A percentile compares a stretch with the other conserved stretches of the same genome.
phyloP scores from a whole-genome alignment of 768 basidiomycete species.

The Termitomyces sp. region DNA sequence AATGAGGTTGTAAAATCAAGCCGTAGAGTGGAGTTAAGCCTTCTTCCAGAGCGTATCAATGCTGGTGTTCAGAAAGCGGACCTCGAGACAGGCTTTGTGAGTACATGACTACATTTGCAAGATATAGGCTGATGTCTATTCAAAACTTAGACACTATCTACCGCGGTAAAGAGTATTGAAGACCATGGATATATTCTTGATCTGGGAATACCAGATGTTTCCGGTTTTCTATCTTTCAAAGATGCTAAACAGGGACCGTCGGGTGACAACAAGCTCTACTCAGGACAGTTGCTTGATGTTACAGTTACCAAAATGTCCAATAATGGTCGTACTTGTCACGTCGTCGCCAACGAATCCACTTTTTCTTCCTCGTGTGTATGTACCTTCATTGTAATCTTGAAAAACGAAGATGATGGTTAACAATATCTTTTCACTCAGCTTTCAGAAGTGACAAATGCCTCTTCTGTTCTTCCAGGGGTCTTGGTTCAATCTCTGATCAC shows the following conservation, averaged over 20 bases:
- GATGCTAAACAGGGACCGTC: constrained; percentile 43
- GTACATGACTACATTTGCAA: constrained; percentile 25
- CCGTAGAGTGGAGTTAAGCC: constrained; percentile 77
- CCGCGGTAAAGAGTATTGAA: constrained; percentile 78
- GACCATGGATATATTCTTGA: constrained; percentile 94
- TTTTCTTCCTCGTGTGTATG: constrained; percentile 54
- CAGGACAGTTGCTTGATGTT: constrained; percentile 66
- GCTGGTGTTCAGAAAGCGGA: constrained; percentile 74
- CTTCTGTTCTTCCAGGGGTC: constrained; percentile 81
- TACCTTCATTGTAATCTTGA: constrained; percentile 8
- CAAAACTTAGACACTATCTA: constrained; percentile 59
- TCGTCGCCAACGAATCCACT: constrained; percentile 46
- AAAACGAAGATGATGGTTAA: not conserved
- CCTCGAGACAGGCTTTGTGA: constrained; percentile 67
- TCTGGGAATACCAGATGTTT: constrained; percentile 69
- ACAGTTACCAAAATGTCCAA: constrained; percentile 63
- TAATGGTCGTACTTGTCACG: constrained; percentile 76
- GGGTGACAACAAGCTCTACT: constrained; percentile 33
- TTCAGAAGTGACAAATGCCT: constrained; percentile 71
- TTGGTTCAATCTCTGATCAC: constrained; percentile 83
- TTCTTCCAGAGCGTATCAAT: constrained; percentile 83
- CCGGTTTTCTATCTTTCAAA: constrained; percentile 83
- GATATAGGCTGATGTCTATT: constrained; percentile 3
- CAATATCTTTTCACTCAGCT: constrained; percentile 34
- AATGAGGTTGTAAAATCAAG: constrained; percentile 67